Evolutionary conservation across 768 basidiomycete genomes (phyloP), one percentile per base, ranked within the genome.

Genomic region (Boletellus ananas): DNA sequence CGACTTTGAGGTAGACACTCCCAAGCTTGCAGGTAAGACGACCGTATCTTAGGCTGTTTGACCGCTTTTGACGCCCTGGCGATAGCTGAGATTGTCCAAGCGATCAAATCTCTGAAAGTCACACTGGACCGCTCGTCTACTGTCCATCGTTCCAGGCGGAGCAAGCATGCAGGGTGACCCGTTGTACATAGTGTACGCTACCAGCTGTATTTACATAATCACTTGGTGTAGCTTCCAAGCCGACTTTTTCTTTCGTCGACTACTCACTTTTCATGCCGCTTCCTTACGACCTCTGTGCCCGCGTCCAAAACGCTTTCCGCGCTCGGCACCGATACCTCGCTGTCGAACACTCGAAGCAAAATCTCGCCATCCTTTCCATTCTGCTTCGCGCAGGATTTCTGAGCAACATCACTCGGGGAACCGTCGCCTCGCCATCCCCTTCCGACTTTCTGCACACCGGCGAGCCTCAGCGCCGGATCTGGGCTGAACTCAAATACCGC

Each of bases 401-500:
- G 66, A 82, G 85, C 46, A 85, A 77, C 63, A 59, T 98, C 51
- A 87, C 90, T 3, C 84, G 91, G 25, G 93, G 93, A 3, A 88
- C 89, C 29, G 68, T 80, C 51, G 69, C 75, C 7, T 71, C 73
- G 0, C 83, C 93, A 2, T 79, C 79, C 16, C 93, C 94, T 0
- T 54, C 61, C 4, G 74, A 74, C 12, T 97, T 94, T 65, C 60
- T 73, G 49, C 55, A 62, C 2, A 84, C 77, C 11, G 72, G 76
- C 53, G 81, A 85, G 27, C 77, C 83, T 1, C 78, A 92, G 49
- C 78, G 79, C 29, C 82, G 93, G 34, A 89, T 98, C 69, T 96
- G 95, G 93, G 90, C 90, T 2, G 83, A 85, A 44, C 82, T 97
- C 57, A 99, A 99, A 72, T 94, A 95, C 72, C 81, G 95, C 43